Evolutionary conservation across 805 yeast genomes (phyloP), one percentile per base, ranked within the genome.

Genomic region (Brettanomyces anomalus): DNA sequence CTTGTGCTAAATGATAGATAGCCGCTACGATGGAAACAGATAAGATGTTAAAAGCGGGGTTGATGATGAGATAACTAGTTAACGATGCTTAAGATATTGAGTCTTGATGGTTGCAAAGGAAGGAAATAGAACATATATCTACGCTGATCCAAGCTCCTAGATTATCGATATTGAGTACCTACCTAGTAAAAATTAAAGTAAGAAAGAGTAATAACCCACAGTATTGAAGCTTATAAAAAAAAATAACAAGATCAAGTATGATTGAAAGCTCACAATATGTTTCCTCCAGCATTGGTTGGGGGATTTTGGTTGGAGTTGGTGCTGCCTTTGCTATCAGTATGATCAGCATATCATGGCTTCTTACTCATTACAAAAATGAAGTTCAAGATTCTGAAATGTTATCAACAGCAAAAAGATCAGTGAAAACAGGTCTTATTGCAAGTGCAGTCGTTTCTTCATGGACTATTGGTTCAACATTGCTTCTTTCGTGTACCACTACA

Each of bases 241-340:
- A 24, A 24, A 11, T 11, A 24, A 24, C 10, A 24, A 24, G 10
- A 24, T n/a, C n/a, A n/a, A n/a, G n/a, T n/a, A 32, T 32, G 35
- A 16, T 32, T 8, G 18, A 32, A 32, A 8, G 14, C 19, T 16
- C 21, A 7, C 45, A 42, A 26, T 35, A 51, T 18, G 52, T 53
- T 42, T 42, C 54, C 13, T 52, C 49, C 40, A 41, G 55, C 14
- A 49, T 46, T 33, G 75, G 75, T 2, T 71, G 68, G 46, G 71
- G 71, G 5, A 59, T 61, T 41, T 62, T 68, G 28, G 54, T 71
- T n/a, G 74, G 72, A 3, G 60, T 69, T 7, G 74, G 74, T n/a
- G 61, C 70, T 6, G 66, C 64, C 3, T 69, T 69, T 47, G 71
- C 73, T 3, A 40, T 66, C 11, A 46, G 65, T 8, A 68, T 69